Evolutionary conservation across 331 rosid genomes (phyloP), one percentile per base, ranked within the genome.

Genomic region (Pyracantha coccinea): DNA sequence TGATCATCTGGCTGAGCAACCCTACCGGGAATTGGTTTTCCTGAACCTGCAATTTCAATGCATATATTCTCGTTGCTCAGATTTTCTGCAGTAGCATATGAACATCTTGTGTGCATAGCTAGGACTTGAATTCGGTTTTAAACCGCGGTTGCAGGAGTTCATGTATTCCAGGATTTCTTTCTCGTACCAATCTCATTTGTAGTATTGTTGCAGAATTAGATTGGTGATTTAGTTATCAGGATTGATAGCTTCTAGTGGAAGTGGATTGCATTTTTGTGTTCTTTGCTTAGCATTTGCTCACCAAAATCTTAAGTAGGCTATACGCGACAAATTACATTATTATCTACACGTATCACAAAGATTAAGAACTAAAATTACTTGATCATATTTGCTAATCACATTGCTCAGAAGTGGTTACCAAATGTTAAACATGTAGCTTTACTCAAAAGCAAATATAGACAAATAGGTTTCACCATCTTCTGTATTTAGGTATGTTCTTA

Each of bases 1-100:
- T 78, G 50, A 44, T 78, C 61, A 17, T 72, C 27, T 78, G 82
- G 73, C 69, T 78, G n/a, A 69, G 62, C 68, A 78, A 66, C 45
- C 44, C 66, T 41, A 25, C 41, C n/a, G 78, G 35, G 25, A 64
- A 20, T 50, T 74, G 64, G 64, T 16, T 64, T 21, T 66, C 31
- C 62, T 74, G 70, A 74, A 61, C 5, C 21, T 25, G 61, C 50
- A 20, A 32, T 55, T 13, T 73, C 41, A 5, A 17, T 15, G 24
- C 66, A 23, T n/a, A 53, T 14, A n/a, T 24, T 12, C 13, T 38
- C 44, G 13, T 9, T 38, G 44, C 44, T 38, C 44, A 9, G 44
- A 38, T 9, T 38, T 38, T 38, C 4, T 38, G 28, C 75, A 4
- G 23, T 44, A 24, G 72, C 72, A 54, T 31, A 16, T 65, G 24